Evolutionary conservation across 2,329 filamentous ascomycete genomes (phyloP), one percentile per base, ranked within the genome.

Genomic region (Nemania diffusa): DNA sequence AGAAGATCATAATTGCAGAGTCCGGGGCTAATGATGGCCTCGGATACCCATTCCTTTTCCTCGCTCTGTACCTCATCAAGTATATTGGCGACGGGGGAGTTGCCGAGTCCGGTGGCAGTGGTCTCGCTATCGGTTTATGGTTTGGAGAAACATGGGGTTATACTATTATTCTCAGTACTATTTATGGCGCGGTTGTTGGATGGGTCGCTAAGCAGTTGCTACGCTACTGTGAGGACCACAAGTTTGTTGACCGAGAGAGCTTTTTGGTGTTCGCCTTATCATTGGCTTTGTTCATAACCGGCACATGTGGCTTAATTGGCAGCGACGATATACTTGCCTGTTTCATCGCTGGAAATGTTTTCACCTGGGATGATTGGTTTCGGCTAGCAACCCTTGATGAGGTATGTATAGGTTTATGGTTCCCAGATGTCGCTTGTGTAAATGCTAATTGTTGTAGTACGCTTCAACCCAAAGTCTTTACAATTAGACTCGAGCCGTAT

Each of bases 341-440:
- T 80, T 97, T 97, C 76, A 90, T 97, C 73, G 94, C 94, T 1
- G 94, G 94, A 1, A 97, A 97, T 75, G 88, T 88, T 0, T 97
- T 97, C 72, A 97, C 93, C 0, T 95, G 93, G 89, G 94, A 97
- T 77, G 93, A 97, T 79, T 97, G 93, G 93, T 97, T 97, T 79
- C 91, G 94, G 0, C 83, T 95, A 0, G 92, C 97, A 78, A 97
- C 94, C 0, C 83, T 91, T 73, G 94, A 97, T 72, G 95, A 97
- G 76, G 75, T 77, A 51, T 44, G 75, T 78, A 24, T 22, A n/a
- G 22, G 9, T 26, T 44, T 22, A 2, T 26, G 5, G 1, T 13
- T 29, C 48, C 57, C 15, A 17, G 17, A 22, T 37, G n/a, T 44
- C 3, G 8, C 26, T 57, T 37, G 24, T 55, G 56, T 22, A 42